Conservation (phyloP, 345 rosid genomes). For the Rhizophora apiculata region DNA sequence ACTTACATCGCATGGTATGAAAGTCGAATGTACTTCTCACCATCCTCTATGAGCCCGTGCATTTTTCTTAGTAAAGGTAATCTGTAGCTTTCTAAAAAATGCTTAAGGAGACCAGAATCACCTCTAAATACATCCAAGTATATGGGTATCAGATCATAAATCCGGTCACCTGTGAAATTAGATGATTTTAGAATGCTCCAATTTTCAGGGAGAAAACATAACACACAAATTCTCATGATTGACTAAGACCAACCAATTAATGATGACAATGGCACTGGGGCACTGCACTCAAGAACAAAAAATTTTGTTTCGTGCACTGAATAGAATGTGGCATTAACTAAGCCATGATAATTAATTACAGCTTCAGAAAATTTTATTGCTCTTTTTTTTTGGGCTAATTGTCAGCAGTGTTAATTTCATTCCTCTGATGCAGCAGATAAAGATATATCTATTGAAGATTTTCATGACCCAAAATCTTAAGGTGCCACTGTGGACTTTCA, state of each 20-base stretch:
- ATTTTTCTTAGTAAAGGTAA: conserved; percentile 58
- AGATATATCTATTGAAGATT: background rate
- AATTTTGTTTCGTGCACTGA: no score
- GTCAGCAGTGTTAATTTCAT: background rate
- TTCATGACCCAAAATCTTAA: background rate
- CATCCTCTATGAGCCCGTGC: conserved; percentile 23
- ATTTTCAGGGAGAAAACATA: background rate
- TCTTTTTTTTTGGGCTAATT: background rate
- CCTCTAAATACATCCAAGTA: conserved; percentile 80
- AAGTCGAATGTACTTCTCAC: conserved; percentile 43
- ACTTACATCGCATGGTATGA: conserved; percentile 93
- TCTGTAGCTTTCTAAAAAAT: conserved; percentile 60
- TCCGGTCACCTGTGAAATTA: conserved; percentile 66
- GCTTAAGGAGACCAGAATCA: conserved; percentile 56
- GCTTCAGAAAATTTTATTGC: background rate
- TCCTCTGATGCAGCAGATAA: background rate
- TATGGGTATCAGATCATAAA: conserved; percentile 74
- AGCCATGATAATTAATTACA: no score
- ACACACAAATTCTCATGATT: background rate
- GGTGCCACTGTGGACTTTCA: background rate
- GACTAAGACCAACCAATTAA: conserved; percentile 4
- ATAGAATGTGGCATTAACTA: no score
- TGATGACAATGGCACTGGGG: background rate
- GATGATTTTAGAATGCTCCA: background rate
- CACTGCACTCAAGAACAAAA: background rate